Conservation (phyloP, 495 filamentous ascomycete species). For the Podospora bellae-mahoneyi region DNA sequence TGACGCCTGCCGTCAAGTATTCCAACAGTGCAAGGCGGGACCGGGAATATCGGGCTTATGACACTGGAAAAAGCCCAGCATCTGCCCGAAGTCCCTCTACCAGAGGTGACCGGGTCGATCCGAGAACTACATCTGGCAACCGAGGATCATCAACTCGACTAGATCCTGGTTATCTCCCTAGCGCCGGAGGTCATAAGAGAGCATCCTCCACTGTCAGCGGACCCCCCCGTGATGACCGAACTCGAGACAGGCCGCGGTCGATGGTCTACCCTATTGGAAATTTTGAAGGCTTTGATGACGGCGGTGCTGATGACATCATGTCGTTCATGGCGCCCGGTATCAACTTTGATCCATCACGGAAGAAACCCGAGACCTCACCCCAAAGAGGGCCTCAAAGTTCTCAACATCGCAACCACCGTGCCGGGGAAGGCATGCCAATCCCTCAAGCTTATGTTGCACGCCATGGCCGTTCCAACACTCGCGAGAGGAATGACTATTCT, state of each 20-base stretch:
- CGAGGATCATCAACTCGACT: constrained; percentile 21
- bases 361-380: constrained; percentile 16
- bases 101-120: constrained; percentile 17
- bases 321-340: constrained; percentile 30
- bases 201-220: constrained; percentile 21
- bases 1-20: constrained; percentile 37
- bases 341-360: constrained; percentile 14
- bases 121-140: constrained; percentile 19
- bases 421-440: constrained; percentile 24
- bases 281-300: constrained; percentile 6
- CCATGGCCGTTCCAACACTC: constrained; percentile 17
- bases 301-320: constrained; percentile 24
- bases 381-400: constrained; percentile 21
- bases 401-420: constrained; percentile 23
- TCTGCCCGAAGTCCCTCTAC: constrained; percentile 19
- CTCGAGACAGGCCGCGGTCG: constrained; percentile 16
- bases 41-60: constrained; percentile 36
- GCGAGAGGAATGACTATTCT: constrained; percentile 27
- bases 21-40: constrained; percentile 35
- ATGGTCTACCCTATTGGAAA: constrained; percentile 12
- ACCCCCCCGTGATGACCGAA: background rate
- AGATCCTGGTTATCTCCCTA: constrained; percentile 11
- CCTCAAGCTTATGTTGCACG: constrained; percentile 8
- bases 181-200: constrained; percentile 15
- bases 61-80: constrained; percentile 19